These are phyloP conservation scores for Aristolochia contorta DNA, from an alignment of 164 flowering plant genomes.

Conservation along the genomic window DNA sequence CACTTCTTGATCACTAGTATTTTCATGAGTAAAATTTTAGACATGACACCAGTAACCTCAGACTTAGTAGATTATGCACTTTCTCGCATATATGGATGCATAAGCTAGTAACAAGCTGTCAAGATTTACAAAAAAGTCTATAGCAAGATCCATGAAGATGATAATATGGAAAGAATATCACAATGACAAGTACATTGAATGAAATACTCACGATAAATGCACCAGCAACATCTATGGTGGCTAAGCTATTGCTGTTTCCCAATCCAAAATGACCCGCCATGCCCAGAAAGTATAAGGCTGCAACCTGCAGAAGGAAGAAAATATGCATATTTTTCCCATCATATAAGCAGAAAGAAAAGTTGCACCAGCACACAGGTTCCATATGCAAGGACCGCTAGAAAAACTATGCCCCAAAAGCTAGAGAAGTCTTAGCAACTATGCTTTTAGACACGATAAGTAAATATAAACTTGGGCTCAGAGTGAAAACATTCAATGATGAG, in stretches of 20 bases:
- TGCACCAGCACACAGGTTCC: background rate
- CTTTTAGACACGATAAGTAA: background rate
- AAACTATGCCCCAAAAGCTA: background rate
- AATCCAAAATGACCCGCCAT: constrained; percentile 93
- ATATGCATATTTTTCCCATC: background rate
- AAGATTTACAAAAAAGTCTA: too few relatives aligned
- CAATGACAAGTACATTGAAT: background rate
- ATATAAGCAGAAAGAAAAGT: background rate
- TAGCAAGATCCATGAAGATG: too few relatives aligned
- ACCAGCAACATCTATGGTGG: constrained; percentile 95
- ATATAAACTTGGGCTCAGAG: background rate
- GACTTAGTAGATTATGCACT: too few relatives aligned
- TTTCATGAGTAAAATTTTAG: too few relatives aligned
- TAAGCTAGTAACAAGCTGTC: too few relatives aligned
- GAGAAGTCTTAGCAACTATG: background rate
- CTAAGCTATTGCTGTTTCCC: constrained; percentile 91
- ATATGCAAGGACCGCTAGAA: background rate
- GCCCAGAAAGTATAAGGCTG: constrained; percentile 63
- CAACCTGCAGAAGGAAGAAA: constrained; percentile 42
- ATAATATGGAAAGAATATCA: too few relatives aligned
- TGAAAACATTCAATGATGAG: background rate
- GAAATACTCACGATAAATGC: constrained; percentile 62
- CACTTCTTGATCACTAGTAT: too few relatives aligned
- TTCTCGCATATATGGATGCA: too few relatives aligned
- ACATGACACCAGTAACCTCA: too few relatives aligned